These are phyloP conservation scores for Yamadazyma diospyri DNA, from an alignment of 1,139 yeast genomes.

Conservation along the genomic window DNA sequence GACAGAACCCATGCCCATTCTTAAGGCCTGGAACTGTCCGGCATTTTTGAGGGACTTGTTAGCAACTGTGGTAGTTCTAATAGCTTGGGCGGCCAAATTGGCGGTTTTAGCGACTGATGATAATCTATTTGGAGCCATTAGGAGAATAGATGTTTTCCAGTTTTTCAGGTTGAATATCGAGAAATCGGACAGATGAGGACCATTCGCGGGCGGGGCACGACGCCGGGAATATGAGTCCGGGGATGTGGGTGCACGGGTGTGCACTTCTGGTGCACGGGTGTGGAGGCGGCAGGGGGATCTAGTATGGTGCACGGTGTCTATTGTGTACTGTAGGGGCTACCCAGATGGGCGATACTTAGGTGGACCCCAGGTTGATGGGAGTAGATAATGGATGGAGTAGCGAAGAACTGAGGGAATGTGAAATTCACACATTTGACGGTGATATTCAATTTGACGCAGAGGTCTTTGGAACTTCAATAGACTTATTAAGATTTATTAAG, in stretches of 20 bases:
- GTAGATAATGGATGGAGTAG: too few species aligned
- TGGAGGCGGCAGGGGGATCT: too few species aligned
- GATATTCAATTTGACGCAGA: too few species aligned
- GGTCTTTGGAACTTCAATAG: too few species aligned
- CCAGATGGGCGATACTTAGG: too few species aligned
- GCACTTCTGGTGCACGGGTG: background rate
- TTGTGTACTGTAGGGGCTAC: too few species aligned
- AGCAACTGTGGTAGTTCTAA: slow-evolving; percentile 6
- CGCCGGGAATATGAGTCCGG: slow-evolving; percentile 7
- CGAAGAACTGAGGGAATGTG: too few species aligned
- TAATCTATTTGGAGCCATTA: slow-evolving; percentile 24
- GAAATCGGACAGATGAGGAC: slow-evolving; percentile 11
- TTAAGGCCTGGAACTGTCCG: slow-evolving; percentile 35
- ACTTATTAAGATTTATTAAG: too few species aligned
- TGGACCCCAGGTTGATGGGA: too few species aligned
- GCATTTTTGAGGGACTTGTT: slow-evolving; percentile 20
- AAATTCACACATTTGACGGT: too few species aligned
- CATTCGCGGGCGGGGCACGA: slow-evolving; percentile 7
- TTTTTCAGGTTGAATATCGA: slow-evolving; percentile 5
- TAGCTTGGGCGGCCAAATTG: slow-evolving; percentile 41
- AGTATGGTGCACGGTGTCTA: too few species aligned
- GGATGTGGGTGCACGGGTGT: background rate
- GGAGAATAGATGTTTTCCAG: background rate
- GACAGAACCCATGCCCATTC: slow-evolving; percentile 28
- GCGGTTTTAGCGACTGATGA: slow-evolving; percentile 47